Conservation (phyloP, 768 basidiomycete genomes). For the Leccinum obscurum region DNA sequence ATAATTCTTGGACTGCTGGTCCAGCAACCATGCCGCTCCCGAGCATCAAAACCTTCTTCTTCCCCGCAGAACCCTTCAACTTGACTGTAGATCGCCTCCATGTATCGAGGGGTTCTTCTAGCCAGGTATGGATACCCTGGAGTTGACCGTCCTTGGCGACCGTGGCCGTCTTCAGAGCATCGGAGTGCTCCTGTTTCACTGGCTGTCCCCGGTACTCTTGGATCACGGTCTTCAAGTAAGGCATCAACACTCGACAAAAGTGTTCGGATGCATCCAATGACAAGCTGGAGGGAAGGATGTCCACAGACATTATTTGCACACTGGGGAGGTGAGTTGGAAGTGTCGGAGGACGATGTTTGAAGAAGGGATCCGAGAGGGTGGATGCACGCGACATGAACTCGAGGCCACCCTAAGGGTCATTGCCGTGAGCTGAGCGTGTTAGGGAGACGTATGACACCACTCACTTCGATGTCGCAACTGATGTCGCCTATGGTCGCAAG, state of each 20-base stretch:
- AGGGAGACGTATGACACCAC: constrained; percentile 6
- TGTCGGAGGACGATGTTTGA: constrained; percentile 45
- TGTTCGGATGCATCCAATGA: constrained; percentile 79
- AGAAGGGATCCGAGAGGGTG: constrained; percentile 77
- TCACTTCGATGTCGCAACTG: constrained; percentile 81
- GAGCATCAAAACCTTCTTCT: constrained; percentile 74
- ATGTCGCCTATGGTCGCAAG: constrained; percentile 83
- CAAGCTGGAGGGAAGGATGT: constrained; percentile 86
- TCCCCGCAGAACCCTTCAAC: constrained; percentile 26
- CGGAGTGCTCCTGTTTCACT: constrained; percentile 29
- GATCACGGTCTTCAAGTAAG: constrained; percentile 66
- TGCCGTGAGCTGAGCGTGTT: not conserved
- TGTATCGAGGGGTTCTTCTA: constrained; percentile 50
- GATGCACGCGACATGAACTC: constrained; percentile 79
- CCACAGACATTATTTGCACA: constrained; percentile 85
- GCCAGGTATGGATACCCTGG: constrained; percentile 53
- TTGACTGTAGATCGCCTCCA: constrained; percentile 33
- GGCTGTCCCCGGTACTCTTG: constrained; percentile 36
- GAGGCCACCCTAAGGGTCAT: constrained; percentile 65
- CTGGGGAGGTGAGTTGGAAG: constrained; percentile 49
- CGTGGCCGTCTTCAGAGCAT: constrained; percentile 67
- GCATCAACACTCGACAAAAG: constrained; percentile 66
- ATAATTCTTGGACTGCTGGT: constrained; percentile 79
- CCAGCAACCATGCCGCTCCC: constrained; percentile 97
- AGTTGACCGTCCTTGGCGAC: constrained; percentile 64